Percentiles rank a stretch among this genome's conserved stretches.
These are phyloP conservation scores for Leccinum boreale DNA, from an alignment of 768 basidiomycete species.

Conservation along the genomic window DNA sequence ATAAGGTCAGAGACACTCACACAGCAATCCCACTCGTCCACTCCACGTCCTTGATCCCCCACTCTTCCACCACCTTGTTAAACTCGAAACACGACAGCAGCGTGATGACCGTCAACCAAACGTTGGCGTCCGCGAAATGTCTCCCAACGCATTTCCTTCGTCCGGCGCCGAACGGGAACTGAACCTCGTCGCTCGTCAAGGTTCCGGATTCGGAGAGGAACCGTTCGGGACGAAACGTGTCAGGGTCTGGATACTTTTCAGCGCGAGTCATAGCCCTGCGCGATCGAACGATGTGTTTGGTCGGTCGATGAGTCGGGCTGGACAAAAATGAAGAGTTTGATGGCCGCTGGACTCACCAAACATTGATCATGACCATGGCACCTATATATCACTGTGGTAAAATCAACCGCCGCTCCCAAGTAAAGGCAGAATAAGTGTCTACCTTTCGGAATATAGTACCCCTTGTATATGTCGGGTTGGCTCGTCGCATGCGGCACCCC, in stretches of 20 bases:
- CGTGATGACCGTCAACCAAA: slow-evolving; percentile 2
- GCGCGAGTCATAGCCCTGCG: slow-evolving; percentile 3
- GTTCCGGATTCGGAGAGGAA: slow-evolving; percentile 1
- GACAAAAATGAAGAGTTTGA: not conserved
- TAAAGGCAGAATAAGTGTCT: not conserved
- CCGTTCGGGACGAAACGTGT: slow-evolving; percentile 1
- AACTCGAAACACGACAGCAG: slow-evolving; percentile 7
- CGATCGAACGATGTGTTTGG: not conserved
- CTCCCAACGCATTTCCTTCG: slow-evolving; percentile 2
- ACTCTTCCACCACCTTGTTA: not conserved
- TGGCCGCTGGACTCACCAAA: not conserved
- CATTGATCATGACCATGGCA: not conserved
- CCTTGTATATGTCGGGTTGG: slow-evolving; percentile 16
- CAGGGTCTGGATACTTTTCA: slow-evolving; percentile 1
- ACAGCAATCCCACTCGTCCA: slow-evolving; percentile 2
- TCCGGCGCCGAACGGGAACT: not conserved
- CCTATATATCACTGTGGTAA: not conserved
- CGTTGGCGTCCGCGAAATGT: not conserved
- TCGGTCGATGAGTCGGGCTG: not conserved
- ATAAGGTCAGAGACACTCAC: not conserved
- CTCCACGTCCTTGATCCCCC: slow-evolving; percentile 1
- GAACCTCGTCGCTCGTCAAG: not conserved
- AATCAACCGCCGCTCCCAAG: not conserved
- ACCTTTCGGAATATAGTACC: slow-evolving; percentile 24
- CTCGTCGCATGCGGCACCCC: slow-evolving; percentile 14